Base-by-base conservation (phyloP, 2,329 filamentous ascomycete genomes). In the Sporothrix variecibatus region DNA sequence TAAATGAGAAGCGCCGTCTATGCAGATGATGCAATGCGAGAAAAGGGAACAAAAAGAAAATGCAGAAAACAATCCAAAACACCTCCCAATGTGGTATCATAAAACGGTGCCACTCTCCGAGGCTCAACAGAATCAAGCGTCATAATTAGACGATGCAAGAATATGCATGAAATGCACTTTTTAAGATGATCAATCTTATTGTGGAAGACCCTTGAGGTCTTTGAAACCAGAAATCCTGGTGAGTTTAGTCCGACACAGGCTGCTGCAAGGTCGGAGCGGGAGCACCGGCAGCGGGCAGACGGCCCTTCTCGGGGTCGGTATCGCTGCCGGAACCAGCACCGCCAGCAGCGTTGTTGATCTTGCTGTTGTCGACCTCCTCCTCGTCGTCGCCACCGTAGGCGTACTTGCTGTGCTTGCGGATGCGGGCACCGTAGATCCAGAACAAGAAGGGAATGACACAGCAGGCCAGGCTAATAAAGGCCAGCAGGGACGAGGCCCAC, bases 391-490 rank as follows among this genome's bases (percentile, higher is more conserved):
- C 87, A n/a, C 82, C 83, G 76, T 93, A 97, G 0, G 94, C 94
- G 80, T 90, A 97, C 81, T 89, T 92, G 79, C 90, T 93, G 74
- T 86, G 85, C 73, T 84, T 85, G 5, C 94, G 86, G 77, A 97
- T 97, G 5, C 81, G 81, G 20, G 90, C 93, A 3, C 94, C 94
- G 78, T 89, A 94, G 79, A 85, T 89, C 86, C 92, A 97, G 83
- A 97, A 97, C 34, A 93, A 81, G 80, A 91, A 97, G 0, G 94
- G 94, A 77, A 97, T 97, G 0, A 86, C 89, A 81, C 94, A 97
- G 84, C 94, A 97, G 0, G 89, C 91, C 6, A 97, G 83, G 20
- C 87, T 89, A 77, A 97, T 86, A 78, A 95, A 95, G 0, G 88
- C 93, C 9, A 96, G 83, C 11, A 96, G 85, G 0, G 87, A 87